phyloP scores from a whole-genome alignment of 1,284 basidiomycete genomes.

The Ustilago crameri region DNA sequence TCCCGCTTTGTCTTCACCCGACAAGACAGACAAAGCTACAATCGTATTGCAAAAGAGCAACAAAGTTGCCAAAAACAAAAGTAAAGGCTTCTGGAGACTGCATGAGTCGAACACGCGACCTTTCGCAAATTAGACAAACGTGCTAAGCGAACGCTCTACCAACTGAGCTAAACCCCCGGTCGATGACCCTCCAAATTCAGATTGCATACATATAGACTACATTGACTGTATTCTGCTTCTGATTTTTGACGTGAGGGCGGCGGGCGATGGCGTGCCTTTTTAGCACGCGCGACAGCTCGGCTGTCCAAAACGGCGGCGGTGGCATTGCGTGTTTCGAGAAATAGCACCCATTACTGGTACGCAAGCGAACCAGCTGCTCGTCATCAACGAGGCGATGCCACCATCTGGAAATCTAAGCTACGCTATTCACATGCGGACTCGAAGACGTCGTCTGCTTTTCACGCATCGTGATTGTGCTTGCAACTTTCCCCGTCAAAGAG shows the following conservation, averaged over 20 bases:
- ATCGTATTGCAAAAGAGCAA: background rate
- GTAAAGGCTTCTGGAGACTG: slow-evolving; percentile 40
- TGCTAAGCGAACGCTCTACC: slow-evolving; percentile 62
- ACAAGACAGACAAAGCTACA: too few relatives aligned
- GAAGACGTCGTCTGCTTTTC: too few relatives aligned
- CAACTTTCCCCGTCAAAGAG: too few relatives aligned
- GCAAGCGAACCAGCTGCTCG: background rate
- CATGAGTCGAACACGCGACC: slow-evolving; percentile 61
- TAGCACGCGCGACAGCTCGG: slow-evolving; percentile 21
- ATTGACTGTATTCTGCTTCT: too few relatives aligned
- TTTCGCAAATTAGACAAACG: slow-evolving; percentile 51
- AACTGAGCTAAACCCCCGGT: slow-evolving; percentile 58
- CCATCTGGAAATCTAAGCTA: too few relatives aligned
- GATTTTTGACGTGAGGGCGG: slow-evolving; percentile 25
- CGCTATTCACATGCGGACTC: too few relatives aligned
- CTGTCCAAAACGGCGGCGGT: slow-evolving; percentile 2
- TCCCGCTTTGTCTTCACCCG: too few relatives aligned
- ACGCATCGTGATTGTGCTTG: too few relatives aligned
- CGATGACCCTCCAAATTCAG: background rate
- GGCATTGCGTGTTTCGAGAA: slow-evolving; percentile 19
- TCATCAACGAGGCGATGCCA: slow-evolving; percentile 10
- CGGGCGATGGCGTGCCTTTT: slow-evolving; percentile 25
- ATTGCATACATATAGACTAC: slow-evolving; percentile 16
- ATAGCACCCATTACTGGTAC: too few relatives aligned
- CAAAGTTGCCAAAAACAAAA: slow-evolving; percentile 9